Evolutionary conservation across 225 moss, liverwort and hornwort genomes (phyloP).

Genomic region (Rhytidiadelphus loreus): DNA sequence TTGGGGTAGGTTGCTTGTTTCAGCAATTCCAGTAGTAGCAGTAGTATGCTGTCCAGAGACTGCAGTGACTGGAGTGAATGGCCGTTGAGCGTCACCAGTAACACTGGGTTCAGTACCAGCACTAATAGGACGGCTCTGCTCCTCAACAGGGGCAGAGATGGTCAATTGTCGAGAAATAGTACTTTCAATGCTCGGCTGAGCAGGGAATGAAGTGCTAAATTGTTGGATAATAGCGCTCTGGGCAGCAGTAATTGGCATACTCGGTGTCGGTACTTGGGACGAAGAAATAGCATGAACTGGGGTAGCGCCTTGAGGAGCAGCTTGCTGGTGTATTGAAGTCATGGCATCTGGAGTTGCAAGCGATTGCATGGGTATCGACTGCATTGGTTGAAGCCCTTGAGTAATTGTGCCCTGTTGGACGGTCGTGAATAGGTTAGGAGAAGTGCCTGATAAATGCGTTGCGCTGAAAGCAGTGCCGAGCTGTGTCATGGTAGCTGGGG

Average conservation of each 20-base stretch:
- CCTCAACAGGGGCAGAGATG: conserved; percentile 7
- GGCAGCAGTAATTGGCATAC: conserved; percentile 4
- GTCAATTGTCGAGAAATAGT: conserved; percentile 3
- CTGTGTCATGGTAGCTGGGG: conserved; percentile 11
- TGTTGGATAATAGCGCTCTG: not conserved
- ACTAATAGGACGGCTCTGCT: not conserved
- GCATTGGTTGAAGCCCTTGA: conserved; percentile 5
- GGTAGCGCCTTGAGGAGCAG: not conserved
- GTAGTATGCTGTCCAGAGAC: not conserved
- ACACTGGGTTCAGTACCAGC: not conserved
- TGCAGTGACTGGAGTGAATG: not conserved
- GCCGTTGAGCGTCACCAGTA: not conserved
- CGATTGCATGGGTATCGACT: conserved; percentile 18
- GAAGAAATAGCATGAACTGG: not conserved
- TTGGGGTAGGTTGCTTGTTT: not conserved
- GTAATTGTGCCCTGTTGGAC: conserved; percentile 4
- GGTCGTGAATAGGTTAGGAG: conserved; percentile 5
- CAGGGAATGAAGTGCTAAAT: not conserved
- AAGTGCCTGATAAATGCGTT: not conserved
- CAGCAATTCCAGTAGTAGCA: not conserved
- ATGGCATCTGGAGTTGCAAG: conserved; percentile 10
- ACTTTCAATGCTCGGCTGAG: conserved; percentile 14
- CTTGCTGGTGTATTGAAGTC: not conserved
- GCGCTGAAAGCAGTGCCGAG: conserved; percentile 5
- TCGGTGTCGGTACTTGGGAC: not conserved